These are phyloP conservation scores for Udeniomyces megalosporus DNA, from an alignment of 768 basidiomycete species.

Conservation along the genomic window DNA sequence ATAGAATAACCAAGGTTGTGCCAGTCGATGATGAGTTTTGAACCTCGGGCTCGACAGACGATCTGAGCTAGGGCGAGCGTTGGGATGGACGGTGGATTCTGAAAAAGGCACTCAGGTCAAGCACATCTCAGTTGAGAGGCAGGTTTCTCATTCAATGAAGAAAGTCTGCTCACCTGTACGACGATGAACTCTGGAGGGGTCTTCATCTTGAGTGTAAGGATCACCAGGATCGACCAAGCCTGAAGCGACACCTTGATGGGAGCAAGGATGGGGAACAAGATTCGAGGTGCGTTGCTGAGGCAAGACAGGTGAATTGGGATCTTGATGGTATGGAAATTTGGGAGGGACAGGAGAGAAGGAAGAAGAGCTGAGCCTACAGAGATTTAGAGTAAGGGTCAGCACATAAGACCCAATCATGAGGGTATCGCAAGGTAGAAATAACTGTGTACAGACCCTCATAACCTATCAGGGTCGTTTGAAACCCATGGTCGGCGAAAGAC, in stretches of 20 bases:
- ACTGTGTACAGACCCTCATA: constrained; percentile 46
- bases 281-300: constrained; percentile 44
- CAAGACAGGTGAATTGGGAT: constrained; percentile 47
- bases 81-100: constrained; percentile 96
- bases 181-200: constrained; percentile 65
- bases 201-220: constrained; percentile 44
- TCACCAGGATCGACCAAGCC: constrained; percentile 43
- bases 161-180: constrained; percentile 51
- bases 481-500: constrained; percentile 66
- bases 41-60: constrained; percentile 47
- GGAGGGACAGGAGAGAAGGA: constrained; percentile 48
- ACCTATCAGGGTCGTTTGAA: constrained; percentile 64
- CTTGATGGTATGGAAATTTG: constrained; percentile 49
- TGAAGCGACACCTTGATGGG: constrained; percentile 69
- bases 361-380: not conserved
- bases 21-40: constrained; percentile 93
- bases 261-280: constrained; percentile 42
- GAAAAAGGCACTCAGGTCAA: not conserved
- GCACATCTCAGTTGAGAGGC: not conserved
- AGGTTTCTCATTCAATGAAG: not conserved
- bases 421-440: not conserved
- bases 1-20: constrained; percentile 95
- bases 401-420: not conserved
- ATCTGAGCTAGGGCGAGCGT: constrained; percentile 74
- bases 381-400: not conserved